phyloP scores from a whole-genome alignment of 108 stramenopile species.

The Hondaea fermentalgiana region DNA sequence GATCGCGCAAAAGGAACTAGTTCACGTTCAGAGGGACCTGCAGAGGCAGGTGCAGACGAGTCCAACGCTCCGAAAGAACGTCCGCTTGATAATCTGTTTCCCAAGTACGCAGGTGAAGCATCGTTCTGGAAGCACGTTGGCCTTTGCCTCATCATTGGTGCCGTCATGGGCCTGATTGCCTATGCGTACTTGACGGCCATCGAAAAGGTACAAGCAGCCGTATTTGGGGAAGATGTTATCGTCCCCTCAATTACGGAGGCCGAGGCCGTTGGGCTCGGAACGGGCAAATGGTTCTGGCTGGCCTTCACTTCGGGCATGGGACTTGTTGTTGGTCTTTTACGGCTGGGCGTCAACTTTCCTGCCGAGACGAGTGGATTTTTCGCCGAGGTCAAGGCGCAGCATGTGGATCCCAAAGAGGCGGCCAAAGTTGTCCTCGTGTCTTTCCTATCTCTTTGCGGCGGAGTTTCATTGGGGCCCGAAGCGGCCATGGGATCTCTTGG shows the following conservation, averaged over 20 bases:
- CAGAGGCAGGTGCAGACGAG: no score
- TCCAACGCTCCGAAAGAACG: no score
- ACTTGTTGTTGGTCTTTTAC: not conserved
- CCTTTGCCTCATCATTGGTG: not conserved
- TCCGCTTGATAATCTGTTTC: not conserved
- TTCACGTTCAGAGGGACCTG: no score
- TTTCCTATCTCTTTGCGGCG: not conserved
- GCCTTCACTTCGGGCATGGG: not conserved
- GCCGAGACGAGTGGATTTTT: not conserved
- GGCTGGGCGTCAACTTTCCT: not conserved
- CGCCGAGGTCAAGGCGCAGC: not conserved
- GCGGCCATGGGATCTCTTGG: not conserved
- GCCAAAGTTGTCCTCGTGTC: not conserved
- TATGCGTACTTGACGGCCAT: not conserved
- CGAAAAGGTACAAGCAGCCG: not conserved
- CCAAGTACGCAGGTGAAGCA: not conserved
- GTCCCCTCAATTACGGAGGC: no score
- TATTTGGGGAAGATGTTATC: not conserved
- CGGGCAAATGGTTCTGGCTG: not conserved
- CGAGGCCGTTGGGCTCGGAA: not conserved
- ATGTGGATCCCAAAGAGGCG: not conserved
- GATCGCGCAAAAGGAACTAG: no score
- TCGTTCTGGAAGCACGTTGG: not conserved
- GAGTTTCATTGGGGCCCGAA: not conserved
- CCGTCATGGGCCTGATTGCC: not conserved